A percentile compares a stretch with the other conserved stretches of the same genome.
These are phyloP conservation scores for Sarocladium oryzae DNA, from an alignment of 2,329 filamentous ascomycete species.

Conservation along the genomic window DNA sequence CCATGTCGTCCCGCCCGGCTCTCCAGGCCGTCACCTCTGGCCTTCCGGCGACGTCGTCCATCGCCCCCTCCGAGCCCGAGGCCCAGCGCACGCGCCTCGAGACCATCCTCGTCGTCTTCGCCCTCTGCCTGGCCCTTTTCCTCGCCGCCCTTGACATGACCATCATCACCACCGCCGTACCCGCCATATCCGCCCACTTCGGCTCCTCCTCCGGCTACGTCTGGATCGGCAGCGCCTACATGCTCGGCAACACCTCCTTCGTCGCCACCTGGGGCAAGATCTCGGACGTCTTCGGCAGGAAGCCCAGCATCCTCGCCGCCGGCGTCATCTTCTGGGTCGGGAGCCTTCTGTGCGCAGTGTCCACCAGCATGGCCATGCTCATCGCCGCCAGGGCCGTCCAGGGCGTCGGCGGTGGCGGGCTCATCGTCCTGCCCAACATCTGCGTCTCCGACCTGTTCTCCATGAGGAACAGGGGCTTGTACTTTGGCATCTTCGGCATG, in stretches of 20 bases:
- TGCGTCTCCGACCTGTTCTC: slow-evolving; percentile 50
- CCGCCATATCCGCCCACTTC: slow-evolving; percentile 58
- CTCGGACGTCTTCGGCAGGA: slow-evolving; percentile 53
- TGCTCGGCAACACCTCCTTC: slow-evolving; percentile 61
- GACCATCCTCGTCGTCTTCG: slow-evolving; percentile 33
- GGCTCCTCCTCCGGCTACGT: slow-evolving; percentile 63
- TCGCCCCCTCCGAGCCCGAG: slow-evolving; percentile 22
- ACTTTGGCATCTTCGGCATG: slow-evolving; percentile 46
- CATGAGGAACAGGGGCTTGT: slow-evolving; percentile 42
- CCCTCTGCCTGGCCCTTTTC: slow-evolving; percentile 40
- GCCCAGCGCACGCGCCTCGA: slow-evolving; percentile 30
- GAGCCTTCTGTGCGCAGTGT: slow-evolving; percentile 46
- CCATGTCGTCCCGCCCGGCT: background rate
- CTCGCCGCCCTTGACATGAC: slow-evolving; percentile 52
- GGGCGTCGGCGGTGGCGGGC: slow-evolving; percentile 50
- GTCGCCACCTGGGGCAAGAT: slow-evolving; percentile 65
- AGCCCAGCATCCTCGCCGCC: slow-evolving; percentile 45
- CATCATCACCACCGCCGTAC: slow-evolving; percentile 61
- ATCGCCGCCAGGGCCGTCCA: slow-evolving; percentile 51
- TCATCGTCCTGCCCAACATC: slow-evolving; percentile 55
- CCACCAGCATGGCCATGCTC: slow-evolving; percentile 43
- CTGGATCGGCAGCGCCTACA: slow-evolving; percentile 71
- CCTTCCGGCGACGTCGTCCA: slow-evolving; percentile 6
- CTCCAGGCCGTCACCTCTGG: background rate
- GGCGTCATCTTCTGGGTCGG: slow-evolving; percentile 48